Conservation (phyloP, 2,329 filamentous ascomycete species). For the Hypoxylon sp. region DNA sequence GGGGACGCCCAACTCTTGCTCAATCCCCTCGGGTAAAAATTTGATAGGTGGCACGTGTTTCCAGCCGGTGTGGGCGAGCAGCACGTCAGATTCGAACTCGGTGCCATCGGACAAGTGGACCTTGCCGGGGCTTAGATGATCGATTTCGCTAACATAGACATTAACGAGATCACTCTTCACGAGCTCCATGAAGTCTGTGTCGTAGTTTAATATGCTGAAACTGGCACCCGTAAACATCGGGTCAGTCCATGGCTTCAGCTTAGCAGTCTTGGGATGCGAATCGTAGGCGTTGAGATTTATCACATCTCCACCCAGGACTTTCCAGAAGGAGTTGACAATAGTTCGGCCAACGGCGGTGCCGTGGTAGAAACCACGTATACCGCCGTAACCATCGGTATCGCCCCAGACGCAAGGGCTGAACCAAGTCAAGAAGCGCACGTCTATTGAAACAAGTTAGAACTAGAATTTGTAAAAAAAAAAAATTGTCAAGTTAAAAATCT, state of each 20-base stretch:
- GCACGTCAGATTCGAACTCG: conserved; percentile 61
- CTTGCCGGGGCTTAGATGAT: conserved; percentile 58
- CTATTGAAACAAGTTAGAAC: conserved; percentile 47
- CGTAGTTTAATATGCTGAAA: conserved; percentile 73
- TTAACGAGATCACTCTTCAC: conserved; percentile 67
- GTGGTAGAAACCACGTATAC: conserved; percentile 69
- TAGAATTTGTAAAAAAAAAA: neutral
- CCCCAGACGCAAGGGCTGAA: conserved; percentile 83
- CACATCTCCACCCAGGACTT: conserved; percentile 69
- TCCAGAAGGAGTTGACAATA: conserved; percentile 72
- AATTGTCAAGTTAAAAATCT: conserved; percentile 47
- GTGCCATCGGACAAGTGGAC: conserved; percentile 63
- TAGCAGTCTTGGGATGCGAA: conserved; percentile 65
- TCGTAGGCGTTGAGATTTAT: conserved; percentile 68
- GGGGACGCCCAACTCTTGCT: conserved; percentile 64
- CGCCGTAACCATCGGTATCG: conserved; percentile 70
- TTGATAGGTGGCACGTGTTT: conserved; percentile 57
- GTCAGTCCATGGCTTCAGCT: conserved; percentile 67
- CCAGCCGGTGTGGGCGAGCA: conserved; percentile 73
- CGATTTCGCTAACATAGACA: conserved; percentile 69
- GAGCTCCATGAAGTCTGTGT: conserved; percentile 68
- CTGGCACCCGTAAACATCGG: conserved; percentile 68
- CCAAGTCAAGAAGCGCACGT: conserved; percentile 78
- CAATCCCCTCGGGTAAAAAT: conserved; percentile 62
- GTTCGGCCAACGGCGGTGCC: conserved; percentile 69